A percentile compares a stretch with the other conserved stretches of the same genome.
Conservation (phyloP, 2,329 filamentous ascomycete genomes). For the Penicillium sp. region DNA sequence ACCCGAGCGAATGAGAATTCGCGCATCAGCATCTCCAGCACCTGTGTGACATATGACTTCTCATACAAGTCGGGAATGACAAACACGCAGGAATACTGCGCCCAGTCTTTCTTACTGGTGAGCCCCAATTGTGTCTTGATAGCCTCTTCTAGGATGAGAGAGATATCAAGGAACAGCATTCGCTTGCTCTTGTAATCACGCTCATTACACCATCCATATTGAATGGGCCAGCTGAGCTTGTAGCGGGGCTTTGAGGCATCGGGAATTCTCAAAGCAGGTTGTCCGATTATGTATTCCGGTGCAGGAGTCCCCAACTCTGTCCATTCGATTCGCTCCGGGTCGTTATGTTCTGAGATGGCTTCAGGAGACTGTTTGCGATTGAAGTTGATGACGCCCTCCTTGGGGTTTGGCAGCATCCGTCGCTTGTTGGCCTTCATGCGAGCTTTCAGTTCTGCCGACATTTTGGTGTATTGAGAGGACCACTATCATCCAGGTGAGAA, state of each 20-base stretch:
- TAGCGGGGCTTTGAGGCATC: conserved; percentile 86
- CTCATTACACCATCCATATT: conserved; percentile 82
- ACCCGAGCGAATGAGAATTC: conserved; percentile 86
- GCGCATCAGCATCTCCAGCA: conserved; percentile 77
- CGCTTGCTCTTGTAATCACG: conserved; percentile 75
- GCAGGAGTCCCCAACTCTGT: conserved; percentile 68
- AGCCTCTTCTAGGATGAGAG: conserved; percentile 77
- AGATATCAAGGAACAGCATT: conserved; percentile 78
- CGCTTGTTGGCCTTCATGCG: conserved; percentile 92
- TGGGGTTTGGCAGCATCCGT: conserved; percentile 93
- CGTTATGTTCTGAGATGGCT: conserved; percentile 87
- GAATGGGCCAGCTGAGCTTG: conserved; percentile 87
- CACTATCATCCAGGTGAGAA: conserved; percentile 38
- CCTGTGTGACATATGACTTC: conserved; percentile 79
- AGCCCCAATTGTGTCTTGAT: conserved; percentile 79
- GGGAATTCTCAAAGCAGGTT: conserved; percentile 75
- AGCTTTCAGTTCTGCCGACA: conserved; percentile 79
- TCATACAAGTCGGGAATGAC: conserved; percentile 96
- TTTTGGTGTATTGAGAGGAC: conserved; percentile 63
- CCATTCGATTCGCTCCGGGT: conserved; percentile 90
- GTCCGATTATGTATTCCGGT: conserved; percentile 74
- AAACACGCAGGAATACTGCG: conserved; percentile 91
- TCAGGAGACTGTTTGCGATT: conserved; percentile 81
- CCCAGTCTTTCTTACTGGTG: conserved; percentile 71
- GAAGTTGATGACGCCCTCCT: conserved; percentile 90